Evolutionary conservation across 73 alveolate genomes (phyloP).

Genomic region (Stentor coeruleus): DNA sequence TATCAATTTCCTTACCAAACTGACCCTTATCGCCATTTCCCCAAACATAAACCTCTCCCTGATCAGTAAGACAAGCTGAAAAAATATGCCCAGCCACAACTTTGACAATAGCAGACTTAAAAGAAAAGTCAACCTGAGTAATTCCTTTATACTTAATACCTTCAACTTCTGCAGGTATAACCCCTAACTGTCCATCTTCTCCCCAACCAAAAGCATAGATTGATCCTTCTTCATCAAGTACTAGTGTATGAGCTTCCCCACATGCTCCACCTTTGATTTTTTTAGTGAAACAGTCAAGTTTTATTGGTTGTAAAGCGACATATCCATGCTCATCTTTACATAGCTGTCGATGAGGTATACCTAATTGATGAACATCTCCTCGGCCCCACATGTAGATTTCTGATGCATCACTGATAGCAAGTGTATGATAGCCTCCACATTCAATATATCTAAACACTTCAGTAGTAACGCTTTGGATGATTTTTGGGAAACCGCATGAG

Average conservation of each 20-base stretch:
- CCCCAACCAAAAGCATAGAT: slow-evolving; percentile 58
- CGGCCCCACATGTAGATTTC: slow-evolving; percentile 56
- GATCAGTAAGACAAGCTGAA: slow-evolving; percentile 59
- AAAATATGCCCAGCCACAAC: slow-evolving; percentile 78
- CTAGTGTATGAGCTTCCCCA: slow-evolving; percentile 67
- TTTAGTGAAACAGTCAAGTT: slow-evolving; percentile 27
- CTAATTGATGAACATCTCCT: slow-evolving; percentile 59
- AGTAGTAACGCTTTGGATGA: slow-evolving; percentile 17
- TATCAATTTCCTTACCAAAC: slow-evolving; percentile 62
- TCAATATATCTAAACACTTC: slow-evolving; percentile 30
- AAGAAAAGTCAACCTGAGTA: background rate
- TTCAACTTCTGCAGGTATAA: background rate
- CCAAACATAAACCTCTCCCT: slow-evolving; percentile 76
- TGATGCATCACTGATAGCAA: slow-evolving; percentile 33
- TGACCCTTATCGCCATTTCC: slow-evolving; percentile 85
- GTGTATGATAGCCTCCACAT: slow-evolving; percentile 62
- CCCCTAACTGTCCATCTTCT: slow-evolving; percentile 58
- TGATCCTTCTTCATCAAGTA: slow-evolving; percentile 40
- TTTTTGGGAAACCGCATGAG: slow-evolving; percentile 42
- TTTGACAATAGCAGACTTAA: slow-evolving; percentile 10
- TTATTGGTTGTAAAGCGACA: slow-evolving; percentile 28
- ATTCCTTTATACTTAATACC: background rate
- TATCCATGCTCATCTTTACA: slow-evolving; percentile 40
- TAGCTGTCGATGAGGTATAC: slow-evolving; percentile 34
- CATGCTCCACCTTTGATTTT: slow-evolving; percentile 32